Evolutionary conservation across 2,329 filamentous ascomycete species (phyloP), one percentile per base, ranked within the genome.

Genomic region (Paecilomyces sp.): DNA sequence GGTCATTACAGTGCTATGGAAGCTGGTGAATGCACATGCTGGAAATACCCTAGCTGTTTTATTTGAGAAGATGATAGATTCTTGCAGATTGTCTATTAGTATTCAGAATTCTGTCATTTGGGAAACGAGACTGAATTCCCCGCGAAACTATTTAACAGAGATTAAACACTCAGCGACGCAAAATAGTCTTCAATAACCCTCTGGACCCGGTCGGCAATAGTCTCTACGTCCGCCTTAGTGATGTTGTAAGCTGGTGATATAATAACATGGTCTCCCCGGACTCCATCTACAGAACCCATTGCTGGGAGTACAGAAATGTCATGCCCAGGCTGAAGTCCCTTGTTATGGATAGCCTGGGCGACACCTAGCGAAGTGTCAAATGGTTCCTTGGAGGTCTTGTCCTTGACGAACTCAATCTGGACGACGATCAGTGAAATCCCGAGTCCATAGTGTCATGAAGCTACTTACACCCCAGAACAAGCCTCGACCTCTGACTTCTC

Each of bases 351-450:
- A 1, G 70, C 73, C 68, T 72, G 75, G 2, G 80, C 75, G 2
- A 85, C 68, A 1, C 67, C 70, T 2, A 75, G 63, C 0, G 66
- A 65, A 0, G 77, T 71, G 7, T 77, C 72, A 61, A 84, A 85
- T 0, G 82, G 76, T 61, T 76, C 70, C 63, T 83, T 84, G 0
- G 75, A 80, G 2, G 60, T 59, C 63, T 81, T 83, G 66, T 84
- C 74, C 34, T 73, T 67, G 8, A 85, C 82, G 59, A 85, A 83
- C 60, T 85, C 83, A 55, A 86, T 77, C 79, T 82, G 59, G 3
- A 33, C 22, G 11, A 6, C 2, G 30, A 22, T 65, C 9, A 65
- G 61, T 52, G 3, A 58, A 7, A 25, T 36, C 13, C n/a, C 12
- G 5, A 9, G 47, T 12, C 15, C 2, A 1, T 22, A 13, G 3